Base-by-base conservation (phyloP, 1,284 basidiomycete genomes). In the Cryptococcus hybrid region DNA sequence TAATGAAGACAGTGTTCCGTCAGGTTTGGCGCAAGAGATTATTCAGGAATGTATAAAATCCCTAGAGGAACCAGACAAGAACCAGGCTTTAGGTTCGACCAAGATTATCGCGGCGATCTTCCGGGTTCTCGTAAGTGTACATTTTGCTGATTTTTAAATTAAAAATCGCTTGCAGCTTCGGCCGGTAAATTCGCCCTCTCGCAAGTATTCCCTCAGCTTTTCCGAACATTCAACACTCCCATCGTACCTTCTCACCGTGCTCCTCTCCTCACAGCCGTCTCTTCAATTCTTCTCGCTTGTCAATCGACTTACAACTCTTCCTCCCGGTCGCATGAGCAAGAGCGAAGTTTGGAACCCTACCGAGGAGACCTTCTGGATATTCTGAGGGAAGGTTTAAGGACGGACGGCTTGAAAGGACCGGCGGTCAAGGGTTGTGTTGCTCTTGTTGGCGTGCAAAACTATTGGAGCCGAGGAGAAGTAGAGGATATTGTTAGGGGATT, bases 1-100 rank as follows among this genome's bases (percentile, higher is more conserved):
- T 0, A 76, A 66, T 3, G 54, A 76, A 3, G 30, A 76, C 64
- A 54, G 72, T 74, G 18, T 62, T 52, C 65, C 60, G 75, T 84
- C 64, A 80, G 85, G 78, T 8, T 79, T 95, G 0, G 87, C 87
- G 5, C 84, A 83, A 64, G 85, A 87, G 40, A 87, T 88, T 0
- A 88, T 88, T 60, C 84, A 86, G 58, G 89, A 94, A 70, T 92
- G 89, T 66, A 80, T 92, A 9, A 82, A 84, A 39, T 85, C 88
- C 43, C 77, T 97, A 48, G 84, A 85, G 46, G 89, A 94, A 69
- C 92, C 92, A 0, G 93, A 96, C 75, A 97, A 96, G 79, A 88
- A 84, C 70, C 88, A 91, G 73, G 91, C 92, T 0, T 86, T 86
- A 65, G 86, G 88, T 48, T 90, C 91, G 0, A 87, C 87, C 47